Evolutionary conservation across 768 basidiomycete genomes (phyloP).

Genomic region (Trametes coccinea): DNA sequence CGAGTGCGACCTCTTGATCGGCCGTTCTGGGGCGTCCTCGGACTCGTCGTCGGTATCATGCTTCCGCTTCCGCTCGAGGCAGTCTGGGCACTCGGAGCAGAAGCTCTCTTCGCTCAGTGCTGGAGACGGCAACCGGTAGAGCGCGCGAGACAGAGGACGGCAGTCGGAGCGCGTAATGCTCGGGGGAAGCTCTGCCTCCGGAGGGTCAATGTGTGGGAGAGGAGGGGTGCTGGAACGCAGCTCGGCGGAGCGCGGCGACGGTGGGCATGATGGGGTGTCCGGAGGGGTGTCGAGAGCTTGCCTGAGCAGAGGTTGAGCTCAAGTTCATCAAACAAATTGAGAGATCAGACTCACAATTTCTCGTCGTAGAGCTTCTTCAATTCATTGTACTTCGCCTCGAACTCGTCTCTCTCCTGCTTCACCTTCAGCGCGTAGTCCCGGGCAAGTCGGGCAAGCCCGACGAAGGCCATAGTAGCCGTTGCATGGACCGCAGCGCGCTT

Average conservation of each 20-base stretch:
- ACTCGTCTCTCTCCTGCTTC: constrained; percentile 31
- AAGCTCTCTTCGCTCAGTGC: constrained; percentile 28
- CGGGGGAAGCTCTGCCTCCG: constrained; percentile 13
- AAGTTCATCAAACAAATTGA: neutral
- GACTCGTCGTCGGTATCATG: constrained; percentile 1
- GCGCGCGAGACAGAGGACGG: constrained; percentile 18
- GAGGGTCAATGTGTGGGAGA: constrained; percentile 14
- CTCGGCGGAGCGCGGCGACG: constrained; percentile 8
- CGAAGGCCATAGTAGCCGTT: constrained; percentile 33
- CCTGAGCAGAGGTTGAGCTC: neutral
- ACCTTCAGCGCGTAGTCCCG: constrained; percentile 31
- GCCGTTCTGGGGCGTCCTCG: constrained; percentile 12
- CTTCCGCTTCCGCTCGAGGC: constrained; percentile 19
- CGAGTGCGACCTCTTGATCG: constrained; percentile 21
- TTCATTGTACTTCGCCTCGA: constrained; percentile 28
- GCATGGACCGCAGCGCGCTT: constrained; percentile 35
- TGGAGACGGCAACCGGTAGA: constrained; percentile 26
- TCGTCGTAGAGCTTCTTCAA: constrained; percentile 30
- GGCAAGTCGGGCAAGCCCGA: constrained; percentile 34
- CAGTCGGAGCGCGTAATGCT: constrained; percentile 9
- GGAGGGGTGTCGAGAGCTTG: constrained; percentile 3
- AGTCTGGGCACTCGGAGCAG: constrained; percentile 33
- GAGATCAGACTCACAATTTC: constrained; percentile 21
- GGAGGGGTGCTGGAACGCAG: constrained; percentile 7
- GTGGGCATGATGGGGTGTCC: constrained; percentile 10